A percentile compares a stretch with the other conserved stretches of the same genome.
These are phyloP conservation scores for Debaryomyces nepalensis DNA, from an alignment of 1,139 yeast species.

Conservation along the genomic window DNA sequence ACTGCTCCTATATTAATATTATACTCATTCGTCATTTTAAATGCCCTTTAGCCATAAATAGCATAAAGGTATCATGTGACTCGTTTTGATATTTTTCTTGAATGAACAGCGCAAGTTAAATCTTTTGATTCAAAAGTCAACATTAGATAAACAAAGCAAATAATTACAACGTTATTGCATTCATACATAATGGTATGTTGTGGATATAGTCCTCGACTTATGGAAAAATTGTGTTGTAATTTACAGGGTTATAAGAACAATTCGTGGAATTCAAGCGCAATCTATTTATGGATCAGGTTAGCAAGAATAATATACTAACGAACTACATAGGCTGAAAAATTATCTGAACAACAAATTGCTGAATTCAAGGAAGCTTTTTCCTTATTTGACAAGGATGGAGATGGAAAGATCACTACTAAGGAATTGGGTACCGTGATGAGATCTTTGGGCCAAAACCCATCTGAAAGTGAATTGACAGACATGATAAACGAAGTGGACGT, in stretches of 20 bases:
- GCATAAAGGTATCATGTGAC: too few species aligned
- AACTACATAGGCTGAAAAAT: constrained; percentile 68
- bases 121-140: constrained; percentile 4
- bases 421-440: constrained; percentile 99
- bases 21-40: too few species aligned
- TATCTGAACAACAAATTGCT: constrained; percentile 93
- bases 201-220: not conserved
- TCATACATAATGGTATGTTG: constrained; percentile 8
- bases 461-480: constrained; percentile 93
- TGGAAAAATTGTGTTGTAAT: not conserved
- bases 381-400: constrained; percentile 93
- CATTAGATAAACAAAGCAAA: not conserved
- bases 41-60: too few species aligned
- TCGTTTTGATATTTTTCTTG: not conserved
- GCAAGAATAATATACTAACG: constrained; percentile 3
- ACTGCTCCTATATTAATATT: too few species aligned
- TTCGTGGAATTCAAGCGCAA: too few species aligned
- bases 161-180: not conserved
- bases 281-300: not conserved
- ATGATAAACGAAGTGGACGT: constrained; percentile 97
- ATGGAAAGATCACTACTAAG: constrained; percentile 92
- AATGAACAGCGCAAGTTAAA: constrained; percentile 7
- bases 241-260: too few species aligned
- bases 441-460: constrained; percentile 94
- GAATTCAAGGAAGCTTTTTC: constrained; percentile 98